Conservation (phyloP, 2,329 filamentous ascomycete species). For the Colletotrichum paranaense region DNA sequence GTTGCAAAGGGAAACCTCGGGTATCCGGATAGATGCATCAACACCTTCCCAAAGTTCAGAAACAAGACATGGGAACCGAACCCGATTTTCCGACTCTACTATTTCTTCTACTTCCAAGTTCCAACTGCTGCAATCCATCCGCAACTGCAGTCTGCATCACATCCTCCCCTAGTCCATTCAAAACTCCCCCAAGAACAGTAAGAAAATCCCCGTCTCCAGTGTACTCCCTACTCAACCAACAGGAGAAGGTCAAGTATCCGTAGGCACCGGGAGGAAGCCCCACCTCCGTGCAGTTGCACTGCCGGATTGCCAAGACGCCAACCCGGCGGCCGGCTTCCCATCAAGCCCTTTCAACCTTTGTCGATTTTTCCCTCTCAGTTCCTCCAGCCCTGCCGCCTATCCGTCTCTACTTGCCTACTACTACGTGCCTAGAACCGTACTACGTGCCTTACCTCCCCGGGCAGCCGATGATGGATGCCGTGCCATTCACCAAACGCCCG, state of each 20-base stretch:
- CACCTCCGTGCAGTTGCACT: constrained; percentile 24
- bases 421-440: neutral
- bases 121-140: too few species aligned
- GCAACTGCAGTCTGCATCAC: too few species aligned
- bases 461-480: neutral
- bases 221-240: neutral
- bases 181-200: neutral
- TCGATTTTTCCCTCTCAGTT: neutral
- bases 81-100: too few species aligned
- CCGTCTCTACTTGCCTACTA: neutral
- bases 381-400: neutral
- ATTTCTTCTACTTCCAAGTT: too few species aligned
- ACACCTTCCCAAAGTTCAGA: too few species aligned
- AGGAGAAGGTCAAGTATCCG: neutral
- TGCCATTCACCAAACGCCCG: neutral
- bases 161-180: too few species aligned
- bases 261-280: neutral
- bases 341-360: neutral
- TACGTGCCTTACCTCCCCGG: neutral
- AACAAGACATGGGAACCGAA: too few species aligned
- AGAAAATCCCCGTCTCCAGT: neutral
- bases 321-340: constrained; percentile 24
- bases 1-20: neutral
- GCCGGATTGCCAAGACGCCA: constrained; percentile 34
- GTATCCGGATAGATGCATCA: neutral